Base-by-base conservation (phyloP, 805 yeast genomes). In the Barnettozyma wickerhamii region DNA sequence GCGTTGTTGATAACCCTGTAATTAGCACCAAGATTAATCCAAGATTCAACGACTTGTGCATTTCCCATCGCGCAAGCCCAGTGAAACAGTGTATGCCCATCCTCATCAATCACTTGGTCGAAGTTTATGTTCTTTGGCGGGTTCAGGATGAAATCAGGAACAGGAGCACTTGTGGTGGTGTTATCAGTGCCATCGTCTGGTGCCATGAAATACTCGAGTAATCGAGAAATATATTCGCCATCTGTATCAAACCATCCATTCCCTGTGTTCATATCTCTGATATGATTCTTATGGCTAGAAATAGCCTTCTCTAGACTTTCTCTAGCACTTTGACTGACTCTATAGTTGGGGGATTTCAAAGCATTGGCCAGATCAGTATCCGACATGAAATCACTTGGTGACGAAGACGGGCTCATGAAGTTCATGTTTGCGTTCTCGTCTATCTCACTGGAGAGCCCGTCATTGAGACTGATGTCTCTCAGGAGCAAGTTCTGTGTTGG, bases 11-110 rank as follows among this genome's bases (percentile, higher is more conserved):
- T 63, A 4, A 71, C 69, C 34, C 71, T 62, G 41, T 77, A 74
- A 62, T 81, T 75, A 3, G 95, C 93, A 5, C 96, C 95, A 30
- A 82, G 77, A 21, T 79, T 70, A 23, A 87, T 64, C 31, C 93
- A 69, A 12, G 89, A 74, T 50, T 84, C 93, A 41, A 87, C 80
- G 63, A 90, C 79, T 35, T 74, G 75, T 26, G 83, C 63, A 58
- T 82, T 86, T 4, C 98, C 99, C 76, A 93, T 88, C 1, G 98
- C 84, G 45, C 97, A 88, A 0, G 98, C 95, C 97, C 98, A 93
- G 63, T 93, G 99, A 51, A 93, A 79, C 2, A 95, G 84, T 0
- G 96, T 85, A 57, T 93, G 95, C 2, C 96, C 95, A 56, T 93
- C 97, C 43, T 86, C 90, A 59, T 93, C 99, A 19, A 93, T 86